Evolutionary conservation across 768 basidiomycete species (phyloP), one percentile per base, ranked within the genome.

Genomic region (Strobilomyces echinocephalus): DNA sequence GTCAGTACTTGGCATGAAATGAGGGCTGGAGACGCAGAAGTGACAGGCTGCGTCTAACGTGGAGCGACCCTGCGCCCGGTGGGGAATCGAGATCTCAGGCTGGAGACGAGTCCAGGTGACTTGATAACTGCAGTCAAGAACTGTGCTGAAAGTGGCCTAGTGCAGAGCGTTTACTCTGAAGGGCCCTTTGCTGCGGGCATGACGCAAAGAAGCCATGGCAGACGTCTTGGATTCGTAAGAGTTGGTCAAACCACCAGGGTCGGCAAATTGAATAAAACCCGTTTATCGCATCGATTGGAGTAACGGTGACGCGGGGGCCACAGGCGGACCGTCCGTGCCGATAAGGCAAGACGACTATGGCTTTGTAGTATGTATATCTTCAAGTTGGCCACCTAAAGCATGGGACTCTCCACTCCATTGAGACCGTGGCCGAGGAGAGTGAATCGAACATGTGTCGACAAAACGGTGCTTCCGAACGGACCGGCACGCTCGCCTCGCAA

Each of bases 251-350:
- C 42, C 34, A 43, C 43, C 45, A 55, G 60, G 54, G 53, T 58
- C 63, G 59, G 63, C 21, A 39, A 54, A 39, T 50, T 54, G 52
- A 64, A 54, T 56, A 7, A 24, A 38, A 5, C 54, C 63, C 56
- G 60, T 45, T 47, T 49, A 49, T 62, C 50, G 47, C 12, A 35
- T n/a, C 34, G 52, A 45, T 49, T 21, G 36, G 56, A 18, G 8
- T 43, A 38, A 49, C 20, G 58, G 24, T 40, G 47, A 44, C 42
- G 47, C 47, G 50, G 28, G 30, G 41, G 21, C 39, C n/a, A 28
- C 45, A 48, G 49, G 56, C 46, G 51, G 34, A 41, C 41, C 36
- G 21, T 11, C 18, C 41, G 26, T 42, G 38, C 60, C 60, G 54
- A 62, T 40, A 15, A 35, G 31, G 42, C 54, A 52, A 41, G 31